Evolutionary conservation across 306 rosid species (phyloP).

Genomic region (Prunus fruticosa): DNA sequence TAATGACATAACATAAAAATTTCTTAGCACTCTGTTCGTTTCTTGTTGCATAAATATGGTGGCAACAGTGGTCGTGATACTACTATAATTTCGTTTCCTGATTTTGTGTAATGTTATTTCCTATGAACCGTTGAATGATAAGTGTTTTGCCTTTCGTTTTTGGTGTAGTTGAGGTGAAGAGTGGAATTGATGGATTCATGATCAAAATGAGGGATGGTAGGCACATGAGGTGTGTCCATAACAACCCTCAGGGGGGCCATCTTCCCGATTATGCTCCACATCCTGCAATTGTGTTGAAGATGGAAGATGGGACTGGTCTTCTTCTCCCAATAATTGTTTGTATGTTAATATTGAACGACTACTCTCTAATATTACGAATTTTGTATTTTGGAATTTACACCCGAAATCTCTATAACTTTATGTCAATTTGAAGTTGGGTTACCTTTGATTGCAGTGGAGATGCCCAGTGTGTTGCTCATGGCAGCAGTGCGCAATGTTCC

Average conservation of each 20-base stretch:
- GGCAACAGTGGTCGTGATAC: background rate
- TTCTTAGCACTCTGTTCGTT: background rate
- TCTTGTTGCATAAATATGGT: background rate
- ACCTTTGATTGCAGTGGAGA: constrained; percentile 73
- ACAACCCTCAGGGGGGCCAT: constrained; percentile 94
- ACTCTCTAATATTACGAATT: constrained; percentile 4
- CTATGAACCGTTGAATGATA: background rate
- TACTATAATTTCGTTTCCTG: background rate
- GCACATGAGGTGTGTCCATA: constrained; percentile 82
- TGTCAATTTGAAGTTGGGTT: constrained; percentile 22
- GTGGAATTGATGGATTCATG: constrained; percentile 91
- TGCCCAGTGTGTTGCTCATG: constrained; percentile 91
- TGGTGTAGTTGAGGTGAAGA: constrained; percentile 92
- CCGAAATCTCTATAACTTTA: constrained; percentile 11
- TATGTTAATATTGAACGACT: constrained; percentile 39
- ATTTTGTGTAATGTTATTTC: background rate
- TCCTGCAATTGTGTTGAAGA: constrained; percentile 95
- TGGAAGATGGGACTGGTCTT: constrained; percentile 96
- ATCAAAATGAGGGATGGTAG: constrained; percentile 98
- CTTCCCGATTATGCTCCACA: constrained; percentile 97
- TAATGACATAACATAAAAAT: background rate
- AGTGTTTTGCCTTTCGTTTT: constrained; percentile 18
- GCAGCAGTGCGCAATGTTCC: constrained; percentile 93
- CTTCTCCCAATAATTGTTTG: constrained; percentile 99
- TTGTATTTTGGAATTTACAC: constrained; percentile 3